Base-by-base conservation (phyloP, 805 yeast species). In the Candida piceae region DNA sequence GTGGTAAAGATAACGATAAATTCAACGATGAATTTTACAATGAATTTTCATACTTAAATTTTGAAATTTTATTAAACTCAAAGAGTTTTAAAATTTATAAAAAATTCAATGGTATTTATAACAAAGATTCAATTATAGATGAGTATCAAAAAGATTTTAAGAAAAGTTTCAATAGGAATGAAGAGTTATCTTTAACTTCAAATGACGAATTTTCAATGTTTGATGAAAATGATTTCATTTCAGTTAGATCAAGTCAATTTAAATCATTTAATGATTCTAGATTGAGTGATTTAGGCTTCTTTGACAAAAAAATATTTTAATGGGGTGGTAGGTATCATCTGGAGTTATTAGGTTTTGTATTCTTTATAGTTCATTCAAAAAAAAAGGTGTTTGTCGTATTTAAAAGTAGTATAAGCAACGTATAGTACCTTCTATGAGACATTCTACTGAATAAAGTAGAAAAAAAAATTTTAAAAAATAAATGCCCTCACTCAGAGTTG, bases 401-500 rank as follows among this genome's bases (percentile, higher is more conserved):
- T n/a, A n/a, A n/a, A n/a, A n/a, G n/a, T n/a, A n/a, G n/a, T n/a
- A n/a, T n/a, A n/a, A n/a, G n/a, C n/a, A n/a, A n/a, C n/a, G n/a
- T n/a, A n/a, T n/a, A n/a, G n/a, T n/a, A n/a, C n/a, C n/a, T n/a
- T n/a, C 23, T 21, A 21, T 21, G 23, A 21, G 9, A 21, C n/a
- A n/a, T n/a, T n/a, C n/a, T n/a, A n/a, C n/a, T n/a, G n/a, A 21
- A 21, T 21, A 10, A 7, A 10, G 12, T 5, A 5, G 13, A 5
- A 12, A 5, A 12, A 24, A 11, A n/a, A 10, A 24, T 7, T 13
- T 26, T 13, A 29, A 16, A 26, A 20, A 18, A 25, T 34, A 25
- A 36, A 36, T 53, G 58, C 60, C 55, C 53, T 42, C 57, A 53
- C 58, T 52, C 58, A 50, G 60, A 55, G 36, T 55, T 50, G 60